phyloP scores from a whole-genome alignment of 2,329 filamentous ascomycete genomes.

The Teratosphaeria gauchensis region DNA sequence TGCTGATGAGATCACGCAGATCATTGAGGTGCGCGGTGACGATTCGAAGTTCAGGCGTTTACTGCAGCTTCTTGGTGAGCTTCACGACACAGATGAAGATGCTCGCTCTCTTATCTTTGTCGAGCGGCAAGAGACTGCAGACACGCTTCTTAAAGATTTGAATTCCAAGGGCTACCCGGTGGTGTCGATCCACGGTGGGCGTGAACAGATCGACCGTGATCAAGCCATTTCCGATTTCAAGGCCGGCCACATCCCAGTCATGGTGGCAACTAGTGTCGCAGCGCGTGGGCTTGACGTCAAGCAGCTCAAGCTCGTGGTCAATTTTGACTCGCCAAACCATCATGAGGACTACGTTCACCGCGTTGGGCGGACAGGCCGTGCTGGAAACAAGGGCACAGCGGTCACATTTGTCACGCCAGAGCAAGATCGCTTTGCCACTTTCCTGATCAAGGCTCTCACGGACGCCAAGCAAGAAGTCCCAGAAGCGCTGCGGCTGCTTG shows the following conservation, averaged over 20 bases:
- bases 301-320: conserved; percentile 89
- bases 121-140: conserved; percentile 28
- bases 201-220: conserved; percentile 87
- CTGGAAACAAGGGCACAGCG: conserved; percentile 87
- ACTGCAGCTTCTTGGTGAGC: conserved; percentile 74
- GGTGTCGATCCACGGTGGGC: conserved; percentile 88
- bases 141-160: conserved; percentile 54
- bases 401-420: conserved; percentile 89
- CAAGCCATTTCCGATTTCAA: conserved; percentile 92
- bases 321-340: conserved; percentile 90
- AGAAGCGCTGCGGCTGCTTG: conserved; percentile 52
- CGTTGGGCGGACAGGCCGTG: conserved; percentile 84
- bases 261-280: conserved; percentile 91
- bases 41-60: conserved; percentile 74
- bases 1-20: conserved; percentile 69
- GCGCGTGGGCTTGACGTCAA: conserved; percentile 93
- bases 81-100: conserved; percentile 82
- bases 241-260: conserved; percentile 74
- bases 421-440: conserved; percentile 81
- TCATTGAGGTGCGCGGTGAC: conserved; percentile 80
- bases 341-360: conserved; percentile 91
- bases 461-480: conserved; percentile 82
- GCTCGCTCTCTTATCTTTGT: conserved; percentile 65
- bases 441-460: conserved; percentile 83
- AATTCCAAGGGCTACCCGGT: conserved; percentile 80